Base-by-base conservation (phyloP, 441 rosid species). In the Eruca vesicaria region DNA sequence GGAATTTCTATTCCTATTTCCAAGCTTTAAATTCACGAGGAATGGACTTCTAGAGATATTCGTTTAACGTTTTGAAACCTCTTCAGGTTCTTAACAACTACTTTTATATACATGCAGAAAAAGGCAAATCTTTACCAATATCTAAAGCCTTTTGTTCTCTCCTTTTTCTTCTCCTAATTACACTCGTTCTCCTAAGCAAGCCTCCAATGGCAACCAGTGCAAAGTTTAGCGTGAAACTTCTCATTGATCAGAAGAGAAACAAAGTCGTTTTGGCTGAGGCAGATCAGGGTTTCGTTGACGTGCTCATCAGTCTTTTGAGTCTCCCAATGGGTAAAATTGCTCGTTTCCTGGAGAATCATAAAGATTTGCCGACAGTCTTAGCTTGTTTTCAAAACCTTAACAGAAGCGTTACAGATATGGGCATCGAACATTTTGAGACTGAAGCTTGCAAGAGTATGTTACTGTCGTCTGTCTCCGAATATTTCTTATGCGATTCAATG, bases 261-360 rank as follows among this genome's bases (percentile, higher is more conserved):
- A 50, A 55, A 28, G 74, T 75, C 52, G 57, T 75, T 3, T 53
- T 68, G 18, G 74, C 74, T 21, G 69, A 75, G 36, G 69, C 74
- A 18, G 45, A 1, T 33, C 61, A 52, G 1, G 74, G 53, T 62
- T 69, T 75, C 29, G 65, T 62, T 26, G 65, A 75, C 4, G 57
- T 61, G 45, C 66, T 62, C 45, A 33, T 61, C 66, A 41, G 74
- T 29, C 36, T 68, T 29, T 26, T 75, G 41, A 9, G 35, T 1
- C 43, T 75, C 1, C 69, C 74, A 5, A 52, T 61, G 57, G 74
- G 64, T 0, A 62, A 3, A 0, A 36, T 62, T 19, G 35, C 19
- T 2, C 68, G 35, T 14, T 28, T 62, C 18, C 21, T 68, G 0
- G 35, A 53, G 63, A 61, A 36, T 3, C 58, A 36, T 5, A 12